Conservation (phyloP, 1,139 yeast species). For the Saccharomyces hybrid region DNA sequence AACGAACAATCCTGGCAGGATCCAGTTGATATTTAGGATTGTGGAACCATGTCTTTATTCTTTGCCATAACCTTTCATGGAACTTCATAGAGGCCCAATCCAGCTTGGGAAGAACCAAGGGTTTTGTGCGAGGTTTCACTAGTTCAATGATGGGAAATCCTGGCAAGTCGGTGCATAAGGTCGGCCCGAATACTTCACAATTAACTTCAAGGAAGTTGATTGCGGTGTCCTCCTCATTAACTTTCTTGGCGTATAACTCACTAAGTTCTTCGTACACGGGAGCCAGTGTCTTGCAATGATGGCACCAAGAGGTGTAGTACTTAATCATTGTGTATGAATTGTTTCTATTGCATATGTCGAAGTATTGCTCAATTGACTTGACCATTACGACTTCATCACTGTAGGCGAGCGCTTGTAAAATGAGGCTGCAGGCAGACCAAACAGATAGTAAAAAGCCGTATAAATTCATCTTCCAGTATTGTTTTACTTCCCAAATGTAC, state of each 20-base stretch:
- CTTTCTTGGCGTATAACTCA: slow-evolving; percentile 7
- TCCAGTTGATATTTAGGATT: slow-evolving; percentile 19
- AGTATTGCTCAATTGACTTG: slow-evolving; percentile 22
- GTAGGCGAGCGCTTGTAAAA: neutral
- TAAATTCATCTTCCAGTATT: neutral
- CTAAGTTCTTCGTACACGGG: slow-evolving; percentile 40
- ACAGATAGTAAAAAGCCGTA: neutral
- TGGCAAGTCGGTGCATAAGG: slow-evolving; percentile 26
- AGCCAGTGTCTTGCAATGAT: slow-evolving; percentile 64
- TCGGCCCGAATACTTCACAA: slow-evolving; percentile 29
- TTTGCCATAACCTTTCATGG: slow-evolving; percentile 8
- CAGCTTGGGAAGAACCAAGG: slow-evolving; percentile 1
- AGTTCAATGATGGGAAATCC: slow-evolving; percentile 32
- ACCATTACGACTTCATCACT: slow-evolving; percentile 4
- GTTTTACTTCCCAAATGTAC: neutral
- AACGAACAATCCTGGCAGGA: slow-evolving; percentile 18
- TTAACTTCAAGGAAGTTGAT: slow-evolving; percentile 28
- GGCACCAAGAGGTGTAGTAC: slow-evolving; percentile 57
- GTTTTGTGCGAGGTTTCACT: slow-evolving; percentile 17
- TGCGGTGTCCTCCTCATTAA: slow-evolving; percentile 7
- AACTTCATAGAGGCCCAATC: slow-evolving; percentile 4
- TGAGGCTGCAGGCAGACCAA: neutral
- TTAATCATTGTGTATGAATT: slow-evolving; percentile 33
- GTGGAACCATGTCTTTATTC: slow-evolving; percentile 6
- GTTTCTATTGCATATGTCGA: slow-evolving; percentile 20